Conservation (phyloP, 345 rosid species). For the Rhodamnia rubescens region DNA sequence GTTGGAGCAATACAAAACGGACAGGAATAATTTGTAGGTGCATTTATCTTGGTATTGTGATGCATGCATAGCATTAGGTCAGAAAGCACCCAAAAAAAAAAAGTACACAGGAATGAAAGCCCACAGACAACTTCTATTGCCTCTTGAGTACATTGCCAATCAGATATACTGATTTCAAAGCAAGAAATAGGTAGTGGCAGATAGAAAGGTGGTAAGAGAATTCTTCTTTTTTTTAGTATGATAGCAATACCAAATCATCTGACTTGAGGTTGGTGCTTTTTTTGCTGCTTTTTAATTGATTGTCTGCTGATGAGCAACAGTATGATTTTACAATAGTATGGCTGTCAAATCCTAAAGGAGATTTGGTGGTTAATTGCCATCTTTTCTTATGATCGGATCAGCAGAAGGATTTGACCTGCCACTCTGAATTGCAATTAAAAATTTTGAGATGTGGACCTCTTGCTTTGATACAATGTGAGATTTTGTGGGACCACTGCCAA, state of each 20-base stretch:
- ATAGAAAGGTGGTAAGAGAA: background rate
- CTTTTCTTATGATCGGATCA: background rate
- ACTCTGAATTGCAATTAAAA: background rate
- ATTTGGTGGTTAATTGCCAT: background rate
- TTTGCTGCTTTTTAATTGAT: background rate
- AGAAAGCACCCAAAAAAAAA: background rate
- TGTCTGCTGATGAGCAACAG: background rate
- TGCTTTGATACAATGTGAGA: too few species aligned
- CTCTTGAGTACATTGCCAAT: background rate
- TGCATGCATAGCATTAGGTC: background rate
- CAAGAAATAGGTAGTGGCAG: background rate
- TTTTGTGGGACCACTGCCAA: too few species aligned
- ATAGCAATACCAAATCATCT: background rate
- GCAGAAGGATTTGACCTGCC: background rate
- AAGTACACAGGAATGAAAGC: background rate
- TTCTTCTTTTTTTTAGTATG: background rate
- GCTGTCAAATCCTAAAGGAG: background rate
- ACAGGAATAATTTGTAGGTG: background rate
- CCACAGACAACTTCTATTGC: background rate
- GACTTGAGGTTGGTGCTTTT: background rate
- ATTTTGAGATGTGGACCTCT: background rate
- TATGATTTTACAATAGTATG: background rate
- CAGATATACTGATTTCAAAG: background rate
- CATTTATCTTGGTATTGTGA: background rate
- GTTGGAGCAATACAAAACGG: background rate